phyloP scores from a whole-genome alignment of 2,329 filamentous ascomycete species.

The Elsinoe australis region DNA sequence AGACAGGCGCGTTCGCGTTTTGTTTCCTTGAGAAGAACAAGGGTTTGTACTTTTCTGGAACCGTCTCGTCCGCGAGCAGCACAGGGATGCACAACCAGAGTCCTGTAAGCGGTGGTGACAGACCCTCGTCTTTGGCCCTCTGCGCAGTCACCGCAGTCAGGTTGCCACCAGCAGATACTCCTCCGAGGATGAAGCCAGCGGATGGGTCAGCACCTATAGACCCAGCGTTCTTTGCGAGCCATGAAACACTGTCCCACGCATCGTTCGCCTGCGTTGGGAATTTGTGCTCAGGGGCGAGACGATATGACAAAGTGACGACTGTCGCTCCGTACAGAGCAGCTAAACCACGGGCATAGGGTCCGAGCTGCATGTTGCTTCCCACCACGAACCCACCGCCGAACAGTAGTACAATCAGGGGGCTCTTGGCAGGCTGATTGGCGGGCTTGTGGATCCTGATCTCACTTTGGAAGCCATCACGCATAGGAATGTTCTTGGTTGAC shows the following conservation, averaged over 20 bases:
- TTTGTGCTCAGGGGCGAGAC: slow-evolving; percentile 41
- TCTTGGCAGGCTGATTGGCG: slow-evolving; percentile 16
- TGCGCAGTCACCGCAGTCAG: slow-evolving; percentile 35
- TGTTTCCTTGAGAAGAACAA: slow-evolving; percentile 37
- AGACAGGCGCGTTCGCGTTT: slow-evolving; percentile 34
- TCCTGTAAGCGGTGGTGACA: slow-evolving; percentile 41
- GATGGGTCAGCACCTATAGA: slow-evolving; percentile 36
- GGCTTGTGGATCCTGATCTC: slow-evolving; percentile 30
- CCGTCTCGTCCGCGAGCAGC: slow-evolving; percentile 28
- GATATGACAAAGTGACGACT: slow-evolving; percentile 38
- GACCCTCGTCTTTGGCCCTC: slow-evolving; percentile 35
- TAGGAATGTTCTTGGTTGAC: slow-evolving; percentile 25
- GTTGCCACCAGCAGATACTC: slow-evolving; percentile 42
- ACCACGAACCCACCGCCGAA: slow-evolving; percentile 27
- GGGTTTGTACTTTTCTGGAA: slow-evolving; percentile 36
- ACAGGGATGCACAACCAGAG: slow-evolving; percentile 40
- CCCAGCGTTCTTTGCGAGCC: slow-evolving; percentile 37
- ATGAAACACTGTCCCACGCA: slow-evolving; percentile 41
- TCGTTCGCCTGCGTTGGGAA: slow-evolving; percentile 42
- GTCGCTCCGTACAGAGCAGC: slow-evolving; percentile 32
- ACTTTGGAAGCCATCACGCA: slow-evolving; percentile 31
- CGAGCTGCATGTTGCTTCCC: slow-evolving; percentile 25
- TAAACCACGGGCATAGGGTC: slow-evolving; percentile 22
- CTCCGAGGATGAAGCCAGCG: slow-evolving; percentile 44
- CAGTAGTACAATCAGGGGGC: slow-evolving; percentile 25